Evolutionary conservation across 805 yeast species (phyloP).

Genomic region (Wickerhamomyces silvicola): DNA sequence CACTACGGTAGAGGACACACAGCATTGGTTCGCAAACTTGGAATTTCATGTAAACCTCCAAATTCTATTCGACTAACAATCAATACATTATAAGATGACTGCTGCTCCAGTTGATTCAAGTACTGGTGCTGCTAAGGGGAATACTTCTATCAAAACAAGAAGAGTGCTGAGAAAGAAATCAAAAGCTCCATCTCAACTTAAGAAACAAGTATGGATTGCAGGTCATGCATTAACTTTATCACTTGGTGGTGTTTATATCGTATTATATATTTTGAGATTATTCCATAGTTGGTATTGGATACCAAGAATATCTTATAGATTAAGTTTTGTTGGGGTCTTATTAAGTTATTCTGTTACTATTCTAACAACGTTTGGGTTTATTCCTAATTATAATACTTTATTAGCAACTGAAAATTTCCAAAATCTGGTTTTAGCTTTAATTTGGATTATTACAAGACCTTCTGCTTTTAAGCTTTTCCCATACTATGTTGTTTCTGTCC

Average conservation of each 20-base stretch:
- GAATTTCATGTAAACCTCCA: too few species aligned
- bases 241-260: constrained; percentile 34
- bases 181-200: constrained; percentile 31
- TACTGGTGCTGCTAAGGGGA: too few species aligned
- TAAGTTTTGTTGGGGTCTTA: constrained; percentile 51
- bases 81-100: too few species aligned
- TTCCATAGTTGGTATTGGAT: constrained; percentile 31
- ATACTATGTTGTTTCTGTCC: constrained; percentile 44
- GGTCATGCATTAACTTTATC: constrained; percentile 45
- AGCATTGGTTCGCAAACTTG: too few species aligned
- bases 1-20: too few species aligned
- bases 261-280: constrained; percentile 25
- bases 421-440: constrained; percentile 43
- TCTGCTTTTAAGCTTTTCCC: constrained; percentile 64
- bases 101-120: too few species aligned
- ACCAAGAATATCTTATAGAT: constrained; percentile 47
- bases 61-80: too few species aligned
- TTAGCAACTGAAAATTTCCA: constrained; percentile 76
- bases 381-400: constrained; percentile 59
- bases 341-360: constrained; percentile 47
- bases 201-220: constrained; percentile 46
- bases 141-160: constrained; percentile 24
- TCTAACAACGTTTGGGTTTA: constrained; percentile 51
- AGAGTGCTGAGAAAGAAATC: constrained; percentile 31
- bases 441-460: constrained; percentile 61